Evolutionary conservation across 176 grass and related monocot genomes (phyloP).

Genomic region (Juncus effusus): DNA sequence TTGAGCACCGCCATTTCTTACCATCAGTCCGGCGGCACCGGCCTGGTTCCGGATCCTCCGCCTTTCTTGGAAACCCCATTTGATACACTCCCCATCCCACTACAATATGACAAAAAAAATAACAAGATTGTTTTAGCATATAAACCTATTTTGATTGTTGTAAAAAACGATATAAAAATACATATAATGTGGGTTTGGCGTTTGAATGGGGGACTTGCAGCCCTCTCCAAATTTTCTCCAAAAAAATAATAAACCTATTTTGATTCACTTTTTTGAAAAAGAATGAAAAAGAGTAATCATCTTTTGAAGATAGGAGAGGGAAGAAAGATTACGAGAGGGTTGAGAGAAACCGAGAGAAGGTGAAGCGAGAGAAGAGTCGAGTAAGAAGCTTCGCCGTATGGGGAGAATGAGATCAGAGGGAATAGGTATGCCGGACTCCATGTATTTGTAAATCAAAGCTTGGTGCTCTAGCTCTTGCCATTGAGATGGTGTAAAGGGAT

Average conservation of each 20-base stretch:
- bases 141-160: background rate
- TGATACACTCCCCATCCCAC: constrained; percentile 79
- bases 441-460: constrained; percentile 92
- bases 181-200: background rate
- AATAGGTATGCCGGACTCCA: constrained; percentile 76
- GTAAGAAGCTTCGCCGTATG: constrained; percentile 70
- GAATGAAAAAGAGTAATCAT: background rate
- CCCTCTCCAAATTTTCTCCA: no score
- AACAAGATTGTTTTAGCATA: background rate
- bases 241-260: no score
- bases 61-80: constrained; percentile 68
- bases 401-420: constrained; percentile 79
- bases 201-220: no score
- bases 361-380: constrained; percentile 67
- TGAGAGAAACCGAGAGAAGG: constrained; percentile 72
- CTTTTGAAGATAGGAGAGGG: background rate
- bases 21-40: constrained; percentile 87
- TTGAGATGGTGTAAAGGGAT: constrained; percentile 86
- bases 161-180: background rate
- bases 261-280: background rate
- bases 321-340: constrained; percentile 38
- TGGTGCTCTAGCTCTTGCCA: constrained; percentile 99
- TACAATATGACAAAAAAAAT: constrained; percentile 12
- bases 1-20: constrained; percentile 98
- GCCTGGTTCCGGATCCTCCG: constrained; percentile 85